Conservation (phyloP, 371 early-diverging fungal genomes). For the Zychaea mexicana region DNA sequence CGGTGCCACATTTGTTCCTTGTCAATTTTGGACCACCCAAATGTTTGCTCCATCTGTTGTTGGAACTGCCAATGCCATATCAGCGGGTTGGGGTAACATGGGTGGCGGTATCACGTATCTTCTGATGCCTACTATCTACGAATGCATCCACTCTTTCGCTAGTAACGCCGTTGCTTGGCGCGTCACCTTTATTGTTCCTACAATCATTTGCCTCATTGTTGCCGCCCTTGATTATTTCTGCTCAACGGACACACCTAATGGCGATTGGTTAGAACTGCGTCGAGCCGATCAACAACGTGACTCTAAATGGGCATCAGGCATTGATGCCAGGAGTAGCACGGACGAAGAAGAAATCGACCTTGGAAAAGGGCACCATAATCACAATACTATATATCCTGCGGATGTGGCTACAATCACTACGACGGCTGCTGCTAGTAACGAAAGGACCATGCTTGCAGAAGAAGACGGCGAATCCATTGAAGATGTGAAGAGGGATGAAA, state of each 20-base stretch:
- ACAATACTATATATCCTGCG: no score
- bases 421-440: background rate
- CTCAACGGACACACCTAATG: slow-evolving; percentile 47
- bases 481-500: slow-evolving; percentile 12
- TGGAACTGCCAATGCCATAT: slow-evolving; percentile 68
- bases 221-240: slow-evolving; percentile 36
- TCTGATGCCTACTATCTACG: slow-evolving; percentile 55
- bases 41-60: slow-evolving; percentile 57
- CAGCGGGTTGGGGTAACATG: slow-evolving; percentile 72
- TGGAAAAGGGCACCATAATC: background rate
- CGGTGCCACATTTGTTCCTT: slow-evolving; percentile 70
- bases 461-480: slow-evolving; percentile 8
- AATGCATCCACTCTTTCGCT: slow-evolving; percentile 23
- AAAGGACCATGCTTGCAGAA: background rate
- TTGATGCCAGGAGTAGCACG: background rate
- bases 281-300: background rate
- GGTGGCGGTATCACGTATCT: slow-evolving; percentile 63
- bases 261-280: slow-evolving; percentile 32
- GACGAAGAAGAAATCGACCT: background rate
- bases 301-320: background rate
- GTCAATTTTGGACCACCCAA: slow-evolving; percentile 67
- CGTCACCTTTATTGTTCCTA: slow-evolving; percentile 46
- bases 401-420: no score
- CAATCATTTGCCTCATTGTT: slow-evolving; percentile 39
- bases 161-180: slow-evolving; percentile 40